These are phyloP conservation scores for Kockiozyma suomiensis DNA, from an alignment of 805 yeast species.

Conservation along the genomic window DNA sequence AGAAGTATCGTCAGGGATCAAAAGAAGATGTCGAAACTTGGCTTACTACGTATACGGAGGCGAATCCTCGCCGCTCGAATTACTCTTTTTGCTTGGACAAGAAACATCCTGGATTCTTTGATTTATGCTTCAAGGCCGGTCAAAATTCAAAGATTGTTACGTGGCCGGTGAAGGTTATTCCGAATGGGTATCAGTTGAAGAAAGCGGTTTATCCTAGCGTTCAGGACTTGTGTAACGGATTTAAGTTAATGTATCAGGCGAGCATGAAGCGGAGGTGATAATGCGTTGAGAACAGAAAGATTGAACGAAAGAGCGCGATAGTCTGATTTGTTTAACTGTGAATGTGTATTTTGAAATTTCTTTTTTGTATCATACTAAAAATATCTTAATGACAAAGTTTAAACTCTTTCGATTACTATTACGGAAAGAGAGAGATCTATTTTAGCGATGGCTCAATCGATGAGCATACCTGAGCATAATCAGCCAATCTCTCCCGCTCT, in stretches of 20 bases:
- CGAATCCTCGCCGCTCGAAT: constrained; percentile 85
- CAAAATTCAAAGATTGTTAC: constrained; percentile 54
- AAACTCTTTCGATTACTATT: not conserved
- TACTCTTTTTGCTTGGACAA: constrained; percentile 91
- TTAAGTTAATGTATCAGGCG: constrained; percentile 59
- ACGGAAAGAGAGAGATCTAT: not conserved
- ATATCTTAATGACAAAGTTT: not conserved
- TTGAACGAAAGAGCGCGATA: too few species aligned
- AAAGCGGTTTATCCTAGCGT: constrained; percentile 88
- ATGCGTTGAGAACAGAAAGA: not conserved
- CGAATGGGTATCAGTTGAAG: constrained; percentile 73
- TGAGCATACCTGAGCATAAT: constrained; percentile 57
- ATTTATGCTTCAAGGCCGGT: constrained; percentile 79
- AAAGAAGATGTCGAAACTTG: constrained; percentile 79
- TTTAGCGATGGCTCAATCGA: constrained; percentile 58
- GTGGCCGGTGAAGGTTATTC: constrained; percentile 90
- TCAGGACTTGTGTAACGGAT: constrained; percentile 87
- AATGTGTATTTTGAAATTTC: not conserved
- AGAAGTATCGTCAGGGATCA: constrained; percentile 84
- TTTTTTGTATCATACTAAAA: not conserved
- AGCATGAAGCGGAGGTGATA: constrained; percentile 13
- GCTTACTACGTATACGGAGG: constrained; percentile 85
- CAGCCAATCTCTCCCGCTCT: constrained; percentile 45
- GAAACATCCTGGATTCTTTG: constrained; percentile 92
- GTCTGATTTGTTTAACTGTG: not conserved